A percentile compares a stretch with the other conserved stretches of the same genome.
Conservation (phyloP, 306 rosid genomes). For the Sicyos edulis region DNA sequence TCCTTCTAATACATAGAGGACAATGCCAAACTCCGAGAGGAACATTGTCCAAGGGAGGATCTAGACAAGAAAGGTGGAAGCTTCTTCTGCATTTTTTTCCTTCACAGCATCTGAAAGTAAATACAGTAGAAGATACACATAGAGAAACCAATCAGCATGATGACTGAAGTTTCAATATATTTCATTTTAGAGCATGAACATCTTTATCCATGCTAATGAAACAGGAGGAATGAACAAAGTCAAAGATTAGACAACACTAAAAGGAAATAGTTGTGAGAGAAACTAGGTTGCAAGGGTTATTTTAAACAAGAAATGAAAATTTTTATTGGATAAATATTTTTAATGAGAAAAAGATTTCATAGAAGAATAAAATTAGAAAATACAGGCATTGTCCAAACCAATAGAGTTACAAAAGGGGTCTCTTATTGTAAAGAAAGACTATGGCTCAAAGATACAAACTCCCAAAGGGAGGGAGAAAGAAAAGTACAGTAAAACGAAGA, state of each 20-base stretch:
- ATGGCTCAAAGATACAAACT: background rate
- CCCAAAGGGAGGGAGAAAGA: background rate
- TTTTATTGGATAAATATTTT: background rate
- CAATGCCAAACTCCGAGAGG: slow-evolving; percentile 69
- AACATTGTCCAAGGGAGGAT: slow-evolving; percentile 52
- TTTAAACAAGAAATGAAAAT: background rate
- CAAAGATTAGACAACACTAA: background rate
- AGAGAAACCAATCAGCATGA: slow-evolving; percentile 18
- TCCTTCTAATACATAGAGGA: slow-evolving; percentile 44
- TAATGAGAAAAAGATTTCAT: too few relatives aligned
- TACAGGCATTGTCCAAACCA: too few relatives aligned
- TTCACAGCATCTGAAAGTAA: slow-evolving; percentile 45
- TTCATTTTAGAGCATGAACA: background rate
- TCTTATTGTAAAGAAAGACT: background rate
- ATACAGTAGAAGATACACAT: background rate
- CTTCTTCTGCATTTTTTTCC: slow-evolving; percentile 55
- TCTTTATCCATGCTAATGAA: background rate
- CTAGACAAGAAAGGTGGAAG: slow-evolving; percentile 64
- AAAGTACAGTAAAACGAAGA: background rate
- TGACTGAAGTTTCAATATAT: background rate
- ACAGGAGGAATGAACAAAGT: background rate
- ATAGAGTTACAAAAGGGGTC: too few relatives aligned
- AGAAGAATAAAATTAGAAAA: too few relatives aligned
- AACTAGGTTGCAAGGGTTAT: background rate
- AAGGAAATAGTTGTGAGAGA: background rate